Evolutionary conservation across 306 rosid species (phyloP).

Genomic region (Glycine soja): DNA sequence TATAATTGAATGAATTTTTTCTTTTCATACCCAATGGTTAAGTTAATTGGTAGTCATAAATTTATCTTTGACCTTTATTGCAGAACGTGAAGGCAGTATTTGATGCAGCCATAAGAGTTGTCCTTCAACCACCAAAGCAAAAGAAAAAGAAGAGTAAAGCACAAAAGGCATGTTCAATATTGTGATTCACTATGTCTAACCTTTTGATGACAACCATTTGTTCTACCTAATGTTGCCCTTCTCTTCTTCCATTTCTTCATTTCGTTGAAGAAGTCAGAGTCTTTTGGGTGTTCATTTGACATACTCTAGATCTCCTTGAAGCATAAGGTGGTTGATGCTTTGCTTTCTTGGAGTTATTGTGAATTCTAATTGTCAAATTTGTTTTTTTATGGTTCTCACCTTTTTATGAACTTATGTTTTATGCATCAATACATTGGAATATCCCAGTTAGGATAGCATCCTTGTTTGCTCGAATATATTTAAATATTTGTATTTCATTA

Average conservation of each 20-base stretch:
- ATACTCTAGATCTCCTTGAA: slow-evolving; percentile 61
- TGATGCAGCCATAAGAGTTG: slow-evolving; percentile 96
- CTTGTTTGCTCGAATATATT: slow-evolving; percentile 55
- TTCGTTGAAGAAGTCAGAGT: slow-evolving; percentile 68
- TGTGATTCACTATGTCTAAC: slow-evolving; percentile 73
- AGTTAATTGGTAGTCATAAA: slow-evolving; percentile 9
- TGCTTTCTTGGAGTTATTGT: slow-evolving; percentile 62
- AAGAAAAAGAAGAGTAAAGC: slow-evolving; percentile 96
- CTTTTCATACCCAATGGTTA: not conserved
- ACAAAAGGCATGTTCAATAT: slow-evolving; percentile 96
- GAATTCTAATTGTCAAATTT: slow-evolving; percentile 65
- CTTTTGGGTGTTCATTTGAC: slow-evolving; percentile 60
- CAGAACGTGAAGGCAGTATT: slow-evolving; percentile 98
- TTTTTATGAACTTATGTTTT: slow-evolving; percentile 51
- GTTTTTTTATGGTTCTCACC: slow-evolving; percentile 60
- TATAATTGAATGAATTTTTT: not conserved
- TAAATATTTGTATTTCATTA: slow-evolving; percentile 45
- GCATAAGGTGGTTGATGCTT: slow-evolving; percentile 67
- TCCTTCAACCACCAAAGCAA: slow-evolving; percentile 98
- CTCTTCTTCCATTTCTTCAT: slow-evolving; percentile 43
- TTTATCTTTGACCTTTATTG: slow-evolving; percentile 39
- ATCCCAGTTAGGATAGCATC: slow-evolving; percentile 65
- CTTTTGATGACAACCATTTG: slow-evolving; percentile 55
- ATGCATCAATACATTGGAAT: slow-evolving; percentile 63
- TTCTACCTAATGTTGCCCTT: slow-evolving; percentile 45